A percentile compares a stretch with the other conserved stretches of the same genome.
Evolutionary conservation across 305 asterid genomes (phyloP).

Genomic region (Fraxinus velutina): DNA sequence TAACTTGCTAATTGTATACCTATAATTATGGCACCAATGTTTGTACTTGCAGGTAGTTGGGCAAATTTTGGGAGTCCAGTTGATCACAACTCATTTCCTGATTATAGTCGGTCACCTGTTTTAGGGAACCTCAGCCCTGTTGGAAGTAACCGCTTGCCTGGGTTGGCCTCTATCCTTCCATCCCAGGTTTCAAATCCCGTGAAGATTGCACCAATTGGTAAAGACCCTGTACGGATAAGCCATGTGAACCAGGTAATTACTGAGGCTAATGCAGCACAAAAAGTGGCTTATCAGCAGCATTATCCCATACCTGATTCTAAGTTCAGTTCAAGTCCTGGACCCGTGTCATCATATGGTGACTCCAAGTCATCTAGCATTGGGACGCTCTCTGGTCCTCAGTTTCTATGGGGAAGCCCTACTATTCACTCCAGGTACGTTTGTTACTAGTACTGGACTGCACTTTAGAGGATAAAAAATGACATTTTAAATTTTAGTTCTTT

Average conservation of each 20-base stretch:
- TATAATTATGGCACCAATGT: slow-evolving; percentile 5
- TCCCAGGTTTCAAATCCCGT: slow-evolving; percentile 59
- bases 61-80: slow-evolving; percentile 78
- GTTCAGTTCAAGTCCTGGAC: slow-evolving; percentile 55
- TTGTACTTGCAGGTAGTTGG: slow-evolving; percentile 62
- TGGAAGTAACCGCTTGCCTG: slow-evolving; percentile 54
- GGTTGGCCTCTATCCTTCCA: slow-evolving; percentile 83
- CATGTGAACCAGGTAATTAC: slow-evolving; percentile 32
- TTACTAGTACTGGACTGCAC: slow-evolving; percentile 27
- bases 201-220: slow-evolving; percentile 83
- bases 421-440: slow-evolving; percentile 27
- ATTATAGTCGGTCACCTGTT: slow-evolving; percentile 51
- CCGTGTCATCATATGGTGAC: slow-evolving; percentile 50
- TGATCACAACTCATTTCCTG: slow-evolving; percentile 56
- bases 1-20: slow-evolving; percentile 8
- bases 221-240: slow-evolving; percentile 56
- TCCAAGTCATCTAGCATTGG: slow-evolving; percentile 66
- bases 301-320: slow-evolving; percentile 46
- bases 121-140: slow-evolving; percentile 58
- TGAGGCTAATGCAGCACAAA: slow-evolving; percentile 28
- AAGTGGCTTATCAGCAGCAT: slow-evolving; percentile 33
- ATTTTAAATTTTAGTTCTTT: background rate
- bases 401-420: slow-evolving; percentile 92
- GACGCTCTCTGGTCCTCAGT: slow-evolving; percentile 90
- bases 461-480: background rate